These are phyloP conservation scores for Epichloe gansuensis DNA, from an alignment of 2,329 filamentous ascomycete genomes.

Conservation along the genomic window DNA sequence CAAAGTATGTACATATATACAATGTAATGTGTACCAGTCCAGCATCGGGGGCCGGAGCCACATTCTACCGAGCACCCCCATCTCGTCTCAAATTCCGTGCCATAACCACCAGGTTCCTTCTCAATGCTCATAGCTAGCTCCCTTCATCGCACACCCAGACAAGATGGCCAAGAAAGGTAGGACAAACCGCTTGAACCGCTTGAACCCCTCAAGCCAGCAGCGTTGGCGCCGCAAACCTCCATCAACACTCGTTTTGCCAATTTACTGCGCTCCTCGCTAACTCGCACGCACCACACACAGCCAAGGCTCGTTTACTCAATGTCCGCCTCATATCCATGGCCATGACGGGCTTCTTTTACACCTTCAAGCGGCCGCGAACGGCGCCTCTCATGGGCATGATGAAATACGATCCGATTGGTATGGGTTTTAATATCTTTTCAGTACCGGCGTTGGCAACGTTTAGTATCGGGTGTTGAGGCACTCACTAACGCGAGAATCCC, in stretches of 20 bases:
- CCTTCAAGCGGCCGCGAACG: conserved; percentile 68
- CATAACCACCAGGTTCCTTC: background rate
- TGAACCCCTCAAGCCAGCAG: background rate
- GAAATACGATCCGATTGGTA: conserved; percentile 97
- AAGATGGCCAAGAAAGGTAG: conserved; percentile 17
- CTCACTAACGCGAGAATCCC: background rate
- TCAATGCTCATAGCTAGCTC: background rate
- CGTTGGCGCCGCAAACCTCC: background rate
- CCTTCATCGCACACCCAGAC: background rate
- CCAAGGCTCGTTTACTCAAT: conserved; percentile 81
- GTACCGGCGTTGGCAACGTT: background rate
- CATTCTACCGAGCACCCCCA: conserved; percentile 6
- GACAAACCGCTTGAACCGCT: background rate
- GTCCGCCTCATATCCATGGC: conserved; percentile 97
- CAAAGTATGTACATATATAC: too few species aligned
- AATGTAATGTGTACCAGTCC: background rate
- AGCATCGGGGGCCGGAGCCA: conserved; percentile 7
- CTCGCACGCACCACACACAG: conserved; percentile 29
- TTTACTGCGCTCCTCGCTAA: background rate
- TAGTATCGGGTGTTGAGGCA: background rate
- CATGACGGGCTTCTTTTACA: conserved; percentile 96
- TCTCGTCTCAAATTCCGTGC: background rate
- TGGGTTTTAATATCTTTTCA: conserved; percentile 4
- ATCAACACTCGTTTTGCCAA: conserved; percentile 4
- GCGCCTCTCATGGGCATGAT: conserved; percentile 87